These are phyloP conservation scores for Ustilago bromivora DNA, from an alignment of 1,284 basidiomycete species.

Conservation along the genomic window DNA sequence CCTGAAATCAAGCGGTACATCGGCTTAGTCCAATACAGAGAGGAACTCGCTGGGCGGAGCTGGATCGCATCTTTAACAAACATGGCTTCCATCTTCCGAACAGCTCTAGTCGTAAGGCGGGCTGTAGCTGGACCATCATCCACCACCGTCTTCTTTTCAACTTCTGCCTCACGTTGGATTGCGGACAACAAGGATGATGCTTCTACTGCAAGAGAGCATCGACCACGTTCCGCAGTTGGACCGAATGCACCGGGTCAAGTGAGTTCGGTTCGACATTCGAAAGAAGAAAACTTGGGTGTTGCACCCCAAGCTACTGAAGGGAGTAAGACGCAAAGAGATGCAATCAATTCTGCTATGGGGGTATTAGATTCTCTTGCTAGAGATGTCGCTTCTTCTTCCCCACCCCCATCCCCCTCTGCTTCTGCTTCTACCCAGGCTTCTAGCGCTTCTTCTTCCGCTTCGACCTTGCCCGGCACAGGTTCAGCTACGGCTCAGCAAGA, in stretches of 20 bases:
- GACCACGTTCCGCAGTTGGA: conserved; percentile 21
- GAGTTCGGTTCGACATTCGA: conserved; percentile 11
- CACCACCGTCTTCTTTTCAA: conserved; percentile 8
- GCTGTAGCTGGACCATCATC: conserved; percentile 20
- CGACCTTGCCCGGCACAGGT: too few relatives aligned
- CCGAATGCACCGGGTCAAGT: conserved; percentile 3
- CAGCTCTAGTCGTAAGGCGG: background rate
- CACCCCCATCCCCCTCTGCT: background rate
- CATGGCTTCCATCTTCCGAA: conserved; percentile 31
- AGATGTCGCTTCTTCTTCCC: conserved; percentile 10
- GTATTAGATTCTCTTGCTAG: conserved; percentile 33
- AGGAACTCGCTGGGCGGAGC: too few relatives aligned
- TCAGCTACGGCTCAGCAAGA: too few relatives aligned
- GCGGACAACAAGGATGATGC: conserved; percentile 41
- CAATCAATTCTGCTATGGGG: conserved; percentile 37
- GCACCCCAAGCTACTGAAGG: background rate
- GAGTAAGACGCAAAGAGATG: conserved; percentile 38
- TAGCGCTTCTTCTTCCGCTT: too few relatives aligned
- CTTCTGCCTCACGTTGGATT: background rate
- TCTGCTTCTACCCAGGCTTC: background rate
- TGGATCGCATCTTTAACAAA: background rate
- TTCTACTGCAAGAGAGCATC: conserved; percentile 27
- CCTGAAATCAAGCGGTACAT: too few relatives aligned
- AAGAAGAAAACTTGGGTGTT: conserved; percentile 27
- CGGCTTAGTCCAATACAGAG: too few relatives aligned